Conservation (phyloP, 177 flowering plant genomes). For the Tripterygium wilfordii region DNA sequence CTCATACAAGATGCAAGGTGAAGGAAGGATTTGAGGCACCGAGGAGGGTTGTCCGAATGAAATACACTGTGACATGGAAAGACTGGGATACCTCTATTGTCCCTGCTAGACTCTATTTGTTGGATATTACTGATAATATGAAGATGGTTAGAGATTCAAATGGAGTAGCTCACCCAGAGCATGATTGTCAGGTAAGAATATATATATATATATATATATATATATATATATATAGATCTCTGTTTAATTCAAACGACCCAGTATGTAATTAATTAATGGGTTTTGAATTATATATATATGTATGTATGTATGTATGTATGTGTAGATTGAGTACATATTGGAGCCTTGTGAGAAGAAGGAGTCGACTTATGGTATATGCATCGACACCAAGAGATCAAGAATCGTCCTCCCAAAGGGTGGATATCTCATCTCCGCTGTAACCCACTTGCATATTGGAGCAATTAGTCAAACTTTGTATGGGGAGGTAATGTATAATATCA, state of each 20-base stretch:
- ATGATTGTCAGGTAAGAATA: conserved; percentile 61
- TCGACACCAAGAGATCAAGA: conserved; percentile 36
- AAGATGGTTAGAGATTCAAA: conserved; percentile 19
- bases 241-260: too few relatives aligned
- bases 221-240: too few relatives aligned
- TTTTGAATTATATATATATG: too few relatives aligned
- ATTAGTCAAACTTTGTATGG: conserved; percentile 67
- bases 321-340: conserved; percentile 72
- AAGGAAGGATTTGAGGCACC: conserved; percentile 27
- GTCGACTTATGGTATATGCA: conserved; percentile 28
- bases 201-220: too few relatives aligned
- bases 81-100: conserved; percentile 64
- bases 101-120: conserved; percentile 67
- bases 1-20: conserved; percentile 9
- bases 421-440: conserved; percentile 71
- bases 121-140: conserved; percentile 70
- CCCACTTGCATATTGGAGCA: conserved; percentile 86
- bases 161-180: conserved; percentile 6
- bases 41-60: conserved; percentile 55
- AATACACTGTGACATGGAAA: conserved; percentile 69
- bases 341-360: conserved; percentile 31
- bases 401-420: conserved; percentile 55
- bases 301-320: too few relatives aligned
- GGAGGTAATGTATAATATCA: conserved; percentile 44
- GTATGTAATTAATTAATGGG: too few relatives aligned